A percentile compares a stretch with the other conserved stretches of the same genome.
These are phyloP conservation scores for Acanthamoeba castellanii DNA, from an alignment of 208 protist species.

Conservation along the genomic window DNA sequence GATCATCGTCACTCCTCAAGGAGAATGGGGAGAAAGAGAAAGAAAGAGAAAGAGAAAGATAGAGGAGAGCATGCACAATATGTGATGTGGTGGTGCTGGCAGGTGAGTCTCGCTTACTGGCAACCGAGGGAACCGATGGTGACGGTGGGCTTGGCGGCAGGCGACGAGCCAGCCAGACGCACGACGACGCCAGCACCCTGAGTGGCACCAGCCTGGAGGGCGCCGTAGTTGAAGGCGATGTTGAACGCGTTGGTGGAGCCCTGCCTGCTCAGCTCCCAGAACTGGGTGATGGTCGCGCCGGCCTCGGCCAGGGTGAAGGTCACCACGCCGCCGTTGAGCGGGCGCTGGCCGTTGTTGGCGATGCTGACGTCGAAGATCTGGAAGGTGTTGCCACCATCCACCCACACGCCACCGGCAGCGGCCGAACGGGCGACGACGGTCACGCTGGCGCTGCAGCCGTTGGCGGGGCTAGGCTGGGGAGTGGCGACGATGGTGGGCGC, in stretches of 20 bases:
- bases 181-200: background rate
- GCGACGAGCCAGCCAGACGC: background rate
- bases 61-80: too few relatives aligned
- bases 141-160: background rate
- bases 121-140: background rate
- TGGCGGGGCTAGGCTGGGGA: background rate
- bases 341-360: background rate
- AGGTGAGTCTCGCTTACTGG: background rate
- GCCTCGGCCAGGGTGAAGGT: background rate
- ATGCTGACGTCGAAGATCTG: background rate
- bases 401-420: background rate
- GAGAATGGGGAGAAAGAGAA: too few relatives aligned
- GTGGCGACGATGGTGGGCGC: background rate
- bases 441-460: background rate
- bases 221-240: background rate
- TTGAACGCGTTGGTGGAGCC: background rate
- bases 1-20: too few relatives aligned
- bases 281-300: background rate
- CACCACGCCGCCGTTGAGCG: background rate
- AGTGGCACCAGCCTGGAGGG: background rate
- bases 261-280: background rate
- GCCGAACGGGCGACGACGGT: background rate
- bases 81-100: too few relatives aligned
- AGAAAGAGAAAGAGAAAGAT: too few relatives aligned
- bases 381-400: background rate